Base-by-base conservation (phyloP, 345 rosid species). In the Acer saccharum region DNA sequence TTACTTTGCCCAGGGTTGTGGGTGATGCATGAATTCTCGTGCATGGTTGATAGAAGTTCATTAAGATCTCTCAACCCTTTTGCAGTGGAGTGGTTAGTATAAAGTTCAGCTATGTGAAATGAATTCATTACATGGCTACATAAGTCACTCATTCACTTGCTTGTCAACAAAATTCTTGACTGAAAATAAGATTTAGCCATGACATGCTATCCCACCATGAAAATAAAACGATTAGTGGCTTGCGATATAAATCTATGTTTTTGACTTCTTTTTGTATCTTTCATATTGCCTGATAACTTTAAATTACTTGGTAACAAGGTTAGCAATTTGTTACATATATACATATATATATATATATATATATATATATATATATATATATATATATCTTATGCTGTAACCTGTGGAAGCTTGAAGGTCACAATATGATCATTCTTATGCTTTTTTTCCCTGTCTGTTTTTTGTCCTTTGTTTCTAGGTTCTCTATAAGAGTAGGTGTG, bases 401-500 rank as follows among this genome's bases (percentile, higher is more conserved):
- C 2, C 25, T 58, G 4, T 43, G 27, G n/a, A 17, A 57, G 23
- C 14, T 77, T 68, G 72, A 78, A 60, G 69, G 48, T 70, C 65
- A 60, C 27, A 60, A 66, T 72, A 73, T 62, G 52, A 18, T 52
- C 70, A 67, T 64, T 76, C 64, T 73, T 23, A 27, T 68, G 27
- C 20, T 70, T 12, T 21, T 1, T 54, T 50, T 69, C 61, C 23
- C 10, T 61, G 41, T 17, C 69, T 39, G 68, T 62, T 70, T 82
- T 63, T 23, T 60, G 29, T 61, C 71, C 7, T 29, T 76, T 46
- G 6, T 4, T 77, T 80, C 41, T 72, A 94, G 98, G 95, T 96
- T 83, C 80, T 96, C 35, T 94, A 90, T 82, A 96, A 88, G 85
- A 96, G 97, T 84, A 91, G 99, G 86, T 96, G 99, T 78, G 99